phyloP scores from a whole-genome alignment of 495 filamentous ascomycete genomes.

The Margaritispora aquatica region DNA sequence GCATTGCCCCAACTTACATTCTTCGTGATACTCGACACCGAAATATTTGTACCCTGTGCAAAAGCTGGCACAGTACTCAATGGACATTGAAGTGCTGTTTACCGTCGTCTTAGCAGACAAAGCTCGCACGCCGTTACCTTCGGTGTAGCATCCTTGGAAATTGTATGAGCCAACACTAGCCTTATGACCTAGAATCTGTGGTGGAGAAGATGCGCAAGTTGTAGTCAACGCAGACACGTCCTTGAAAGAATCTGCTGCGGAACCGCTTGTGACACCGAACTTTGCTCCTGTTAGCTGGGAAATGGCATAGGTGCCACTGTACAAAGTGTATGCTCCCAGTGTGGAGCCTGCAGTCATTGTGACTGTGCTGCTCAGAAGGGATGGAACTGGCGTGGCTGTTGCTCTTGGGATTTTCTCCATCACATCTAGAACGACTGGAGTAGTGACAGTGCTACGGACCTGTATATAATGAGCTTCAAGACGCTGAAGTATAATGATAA shows the following conservation, averaged over 20 bases:
- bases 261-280: conserved; percentile 19
- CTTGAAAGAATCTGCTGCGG: conserved; percentile 19
- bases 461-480: conserved; percentile 19
- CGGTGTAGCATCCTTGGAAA: conserved; percentile 42
- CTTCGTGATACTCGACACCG: conserved; percentile 45
- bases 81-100: conserved; percentile 41
- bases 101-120: conserved; percentile 23
- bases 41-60: conserved; percentile 37
- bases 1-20: conserved; percentile 30
- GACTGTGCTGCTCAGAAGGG: conserved; percentile 33
- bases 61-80: conserved; percentile 39
- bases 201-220: conserved; percentile 3
- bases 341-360: conserved; percentile 43
- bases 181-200: conserved; percentile 12
- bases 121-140: conserved; percentile 27
- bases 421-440: conserved; percentile 35
- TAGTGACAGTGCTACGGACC: conserved; percentile 43
- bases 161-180: conserved; percentile 34
- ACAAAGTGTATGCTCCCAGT: conserved; percentile 47
- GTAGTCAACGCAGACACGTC: conserved; percentile 9
- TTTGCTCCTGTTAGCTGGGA: conserved; percentile 7
- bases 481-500: no score
- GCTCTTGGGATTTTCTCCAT: conserved; percentile 43
- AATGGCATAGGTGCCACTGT: conserved; percentile 39
- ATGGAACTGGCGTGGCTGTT: conserved; percentile 39